Base-by-base conservation (phyloP, 805 yeast genomes). In the Starmerella roubikii region DNA sequence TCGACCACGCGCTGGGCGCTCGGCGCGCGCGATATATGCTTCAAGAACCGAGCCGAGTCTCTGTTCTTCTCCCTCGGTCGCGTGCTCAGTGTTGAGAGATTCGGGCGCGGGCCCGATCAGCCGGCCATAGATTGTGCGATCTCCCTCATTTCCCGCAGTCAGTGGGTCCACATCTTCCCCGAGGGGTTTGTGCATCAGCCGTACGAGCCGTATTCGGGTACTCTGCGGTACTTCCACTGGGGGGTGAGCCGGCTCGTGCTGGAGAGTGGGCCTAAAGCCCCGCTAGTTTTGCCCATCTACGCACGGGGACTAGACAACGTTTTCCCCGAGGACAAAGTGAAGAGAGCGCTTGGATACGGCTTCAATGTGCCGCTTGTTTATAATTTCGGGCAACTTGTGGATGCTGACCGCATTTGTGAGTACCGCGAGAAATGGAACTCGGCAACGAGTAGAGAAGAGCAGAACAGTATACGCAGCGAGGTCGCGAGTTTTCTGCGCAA, bases 191-290 rank as follows among this genome's bases (percentile, higher is more conserved):
- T 88, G 4, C 70, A 88, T 38, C 98, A 91, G 57, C 59, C 62
- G 3, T 69, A 76, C 44, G 76, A 78, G 26, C 95, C 95, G 0
- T 75, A 73, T 54, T 66, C 70, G 35, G 80, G 83, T 48, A 84
- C 96, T 3, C 82, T 91, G 91, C 66, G 95, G 46, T 88, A 82
- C 59, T 88, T 91, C 66, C 78, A 82, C 54, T 88, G 97, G 97
- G 98, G 98, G 0, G 76, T 85, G 1, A 72, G 94, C 2, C 67
- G 98, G 48, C 55, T 86, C 49, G 67, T 91, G 4, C 60, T 91
- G 39, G 98, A 88, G 57, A 66, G 93, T 9, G 76, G 88, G 0
- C 45, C 42, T 3, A 69, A 71, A 42, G 74, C 88, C 0, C 97
- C 98, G 0, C 73, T 86, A 1, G 72, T 88, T 13, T 74, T 91